These are phyloP conservation scores for Xylariaceae sp. DNA, from an alignment of 2,329 filamentous ascomycete genomes.

Conservation along the genomic window DNA sequence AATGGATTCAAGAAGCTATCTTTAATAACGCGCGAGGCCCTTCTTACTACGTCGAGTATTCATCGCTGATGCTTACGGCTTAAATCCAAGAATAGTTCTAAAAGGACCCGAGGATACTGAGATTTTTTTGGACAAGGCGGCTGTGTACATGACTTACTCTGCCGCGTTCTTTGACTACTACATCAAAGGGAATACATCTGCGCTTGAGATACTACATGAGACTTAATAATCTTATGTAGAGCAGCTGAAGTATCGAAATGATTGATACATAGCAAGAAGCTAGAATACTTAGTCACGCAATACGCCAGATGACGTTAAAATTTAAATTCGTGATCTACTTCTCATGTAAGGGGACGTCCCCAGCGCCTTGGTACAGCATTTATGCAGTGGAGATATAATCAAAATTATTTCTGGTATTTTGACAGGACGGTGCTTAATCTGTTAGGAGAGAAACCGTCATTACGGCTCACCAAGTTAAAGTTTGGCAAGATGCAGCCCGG, in stretches of 20 bases:
- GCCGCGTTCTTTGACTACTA: conserved; percentile 14
- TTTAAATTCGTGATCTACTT: background rate
- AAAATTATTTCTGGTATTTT: no score
- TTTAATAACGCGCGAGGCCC: conserved; percentile 10
- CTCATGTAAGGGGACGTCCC: no score
- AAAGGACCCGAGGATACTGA: conserved; percentile 6
- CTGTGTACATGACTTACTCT: conserved; percentile 17
- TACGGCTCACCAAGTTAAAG: no score
- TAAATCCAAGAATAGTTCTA: conserved; percentile 8
- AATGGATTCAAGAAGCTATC: conserved; percentile 11
- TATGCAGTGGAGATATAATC: no score
- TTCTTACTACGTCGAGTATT: conserved; percentile 14
- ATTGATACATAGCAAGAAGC: background rate
- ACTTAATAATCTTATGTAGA: conserved; percentile 5
- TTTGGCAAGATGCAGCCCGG: no score
- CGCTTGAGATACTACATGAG: conserved; percentile 1
- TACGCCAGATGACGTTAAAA: background rate
- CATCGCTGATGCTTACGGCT: conserved; percentile 11
- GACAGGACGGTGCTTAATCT: no score
- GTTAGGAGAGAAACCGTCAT: no score
- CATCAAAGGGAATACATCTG: conserved; percentile 13
- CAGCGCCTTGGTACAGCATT: no score
- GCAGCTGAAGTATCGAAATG: conserved; percentile 7
- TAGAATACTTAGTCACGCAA: background rate
- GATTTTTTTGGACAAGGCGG: conserved; percentile 15